Conservation (phyloP, 768 basidiomycete genomes). For the Kwoniella dendrophila region DNA sequence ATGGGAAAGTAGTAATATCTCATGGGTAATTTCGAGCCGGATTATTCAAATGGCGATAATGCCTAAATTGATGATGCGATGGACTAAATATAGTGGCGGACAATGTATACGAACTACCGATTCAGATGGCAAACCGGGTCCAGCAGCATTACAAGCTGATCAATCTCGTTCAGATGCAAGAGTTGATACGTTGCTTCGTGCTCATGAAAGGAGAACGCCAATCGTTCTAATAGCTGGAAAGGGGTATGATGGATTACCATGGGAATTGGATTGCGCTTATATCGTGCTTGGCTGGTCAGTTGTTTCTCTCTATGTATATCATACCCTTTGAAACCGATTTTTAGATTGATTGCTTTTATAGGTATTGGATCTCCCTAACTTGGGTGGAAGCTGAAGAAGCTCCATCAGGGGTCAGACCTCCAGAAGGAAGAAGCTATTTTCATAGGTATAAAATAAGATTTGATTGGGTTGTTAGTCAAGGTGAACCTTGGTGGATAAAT, state of each 20-base stretch:
- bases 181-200: slow-evolving; percentile 36
- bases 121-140: neutral
- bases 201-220: slow-evolving; percentile 29
- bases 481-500: slow-evolving; percentile 41
- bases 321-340: no score
- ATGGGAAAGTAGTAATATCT: slow-evolving; percentile 46
- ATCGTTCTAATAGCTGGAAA: slow-evolving; percentile 45
- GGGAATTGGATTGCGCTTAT: slow-evolving; percentile 39
- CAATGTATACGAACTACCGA: slow-evolving; percentile 32
- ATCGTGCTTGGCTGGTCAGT: slow-evolving; percentile 46
- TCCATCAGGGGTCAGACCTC: slow-evolving; percentile 5
- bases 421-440: slow-evolving; percentile 21
- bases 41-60: no score
- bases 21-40: slow-evolving; percentile 35
- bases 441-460: slow-evolving; percentile 48
- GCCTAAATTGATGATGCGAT: neutral
- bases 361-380: slow-evolving; percentile 44
- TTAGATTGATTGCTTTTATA: slow-evolving; percentile 12
- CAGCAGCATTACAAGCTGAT: slow-evolving; percentile 32
- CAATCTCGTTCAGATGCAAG: slow-evolving; percentile 35
- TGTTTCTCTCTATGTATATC: neutral
- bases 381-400: slow-evolving; percentile 48
- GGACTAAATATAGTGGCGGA: slow-evolving; percentile 28
- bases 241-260: slow-evolving; percentile 39
- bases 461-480: slow-evolving; percentile 47